Base-by-base conservation (phyloP, 1,139 yeast genomes). In the Magnusiomyces suaveolens region DNA sequence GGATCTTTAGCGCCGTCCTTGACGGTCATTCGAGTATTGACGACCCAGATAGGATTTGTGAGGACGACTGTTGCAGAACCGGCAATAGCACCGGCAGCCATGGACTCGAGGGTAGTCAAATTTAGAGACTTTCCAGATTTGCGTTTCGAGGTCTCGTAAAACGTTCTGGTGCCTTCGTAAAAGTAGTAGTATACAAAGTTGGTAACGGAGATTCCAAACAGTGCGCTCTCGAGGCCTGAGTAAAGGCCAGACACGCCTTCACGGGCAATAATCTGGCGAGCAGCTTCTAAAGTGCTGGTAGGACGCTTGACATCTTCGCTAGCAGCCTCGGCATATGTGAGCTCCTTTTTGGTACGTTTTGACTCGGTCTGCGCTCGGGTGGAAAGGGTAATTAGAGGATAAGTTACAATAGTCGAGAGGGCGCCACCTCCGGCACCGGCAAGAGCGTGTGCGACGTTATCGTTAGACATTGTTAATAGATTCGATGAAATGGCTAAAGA, bases 1-100 rank as follows among this genome's bases (percentile, higher is more conserved):
- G 67, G 60, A 67, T 61, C 66, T 59, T 72, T 72, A 60, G 73
- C 12, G 53, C 65, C 59, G 65, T 70, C 73, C 50, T 66, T 64
- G 41, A 77, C 84, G 3, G 95, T 85, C 83, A 85, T 83, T 70
- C 96, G 76, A 1, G 96, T 88, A 67, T 88, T 88, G 54, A 92
- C 94, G 43, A 88, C 95, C 97, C 97, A 89, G 63, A 89, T 83
- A 39, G 97, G 97, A 70, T 90, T 90, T n/a, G 96, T 83, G 20
- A 85, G 78, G 24, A 87, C 74, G 56, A 90, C 87, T 1, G 97
- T 88, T 47, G 89, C 79, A 8, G 90, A 79, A 0, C 97, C 97
- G 1, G 97, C 95, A 63, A 87, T 75, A 1, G 94, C 85, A 20
- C 96, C 96, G 2, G 90, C 83, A 2, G 79, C 59, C 63, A 89